Evolutionary conservation across 139 green algal genomes (phyloP).

Genomic region (Coelastrella sp.): DNA sequence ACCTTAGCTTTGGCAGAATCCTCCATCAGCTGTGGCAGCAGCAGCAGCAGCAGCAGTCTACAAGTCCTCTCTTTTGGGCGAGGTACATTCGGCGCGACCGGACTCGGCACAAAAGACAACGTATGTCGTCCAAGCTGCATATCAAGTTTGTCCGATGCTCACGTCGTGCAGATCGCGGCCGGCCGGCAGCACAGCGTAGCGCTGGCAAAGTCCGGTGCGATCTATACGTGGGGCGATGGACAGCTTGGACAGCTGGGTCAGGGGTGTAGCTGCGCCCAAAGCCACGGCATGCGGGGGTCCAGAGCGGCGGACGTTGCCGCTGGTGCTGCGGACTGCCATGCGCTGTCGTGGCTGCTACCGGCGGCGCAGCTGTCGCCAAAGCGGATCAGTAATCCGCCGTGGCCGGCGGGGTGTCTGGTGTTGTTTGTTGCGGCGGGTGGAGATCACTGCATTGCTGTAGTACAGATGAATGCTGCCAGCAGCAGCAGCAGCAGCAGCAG

Average conservation of each 20-base stretch:
- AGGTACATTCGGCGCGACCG: slow-evolving; percentile 77
- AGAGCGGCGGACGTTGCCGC: not conserved
- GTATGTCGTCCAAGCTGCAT: slow-evolving; percentile 58
- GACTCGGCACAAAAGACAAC: slow-evolving; percentile 67
- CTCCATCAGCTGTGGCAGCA: not conserved
- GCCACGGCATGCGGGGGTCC: too few species aligned
- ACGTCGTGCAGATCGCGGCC: slow-evolving; percentile 71
- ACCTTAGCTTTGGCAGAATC: slow-evolving; percentile 61
- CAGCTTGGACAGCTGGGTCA: slow-evolving; percentile 65
- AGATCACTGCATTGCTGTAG: not conserved
- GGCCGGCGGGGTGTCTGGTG: slow-evolving; percentile 43
- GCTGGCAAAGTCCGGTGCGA: slow-evolving; percentile 51
- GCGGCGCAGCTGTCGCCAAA: slow-evolving; percentile 33
- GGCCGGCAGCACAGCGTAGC: slow-evolving; percentile 73
- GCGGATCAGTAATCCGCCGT: slow-evolving; percentile 49
- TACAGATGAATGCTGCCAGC: not conserved
- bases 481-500: not conserved
- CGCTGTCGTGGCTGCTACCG: not conserved
- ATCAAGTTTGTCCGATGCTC: slow-evolving; percentile 48
- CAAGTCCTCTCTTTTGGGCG: slow-evolving; percentile 73
- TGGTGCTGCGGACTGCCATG: slow-evolving; percentile 28
- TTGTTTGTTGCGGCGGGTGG: slow-evolving; percentile 54
- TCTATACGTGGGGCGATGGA: slow-evolving; percentile 73
- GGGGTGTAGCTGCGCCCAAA: not conserved
- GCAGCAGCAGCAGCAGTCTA: slow-evolving; percentile 11